Base-by-base conservation (phyloP, 2,329 filamentous ascomycete genomes). In the Myotisia sp. region DNA sequence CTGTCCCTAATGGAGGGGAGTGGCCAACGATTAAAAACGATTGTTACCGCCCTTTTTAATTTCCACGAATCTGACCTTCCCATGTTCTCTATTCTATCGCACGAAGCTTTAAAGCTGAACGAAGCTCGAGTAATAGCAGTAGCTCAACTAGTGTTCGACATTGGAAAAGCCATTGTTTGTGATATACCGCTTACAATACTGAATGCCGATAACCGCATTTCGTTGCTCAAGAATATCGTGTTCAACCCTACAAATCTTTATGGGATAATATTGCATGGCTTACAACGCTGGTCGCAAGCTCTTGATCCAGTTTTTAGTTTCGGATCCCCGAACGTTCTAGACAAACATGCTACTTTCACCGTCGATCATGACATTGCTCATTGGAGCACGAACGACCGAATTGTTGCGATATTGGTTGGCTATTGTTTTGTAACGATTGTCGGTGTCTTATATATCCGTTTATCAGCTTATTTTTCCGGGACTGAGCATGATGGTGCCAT, bases 371-470 rank as follows among this genome's bases (percentile, higher is more conserved):
- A 63, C 17, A 58, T 84, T 34, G 74, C 75, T 1, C 67, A 73
- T 34, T 87, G 81, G 81, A 68, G 70, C 18, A 64, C 67, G 10
- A 78, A 81, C 38, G 75, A 79, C 52, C 65, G 74, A 16, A 56
- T 68, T n/a, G 64, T 76, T 60, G 85, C 87, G 9, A 81, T 93
- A 24, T 47, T 85, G 2, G 68, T 79, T 30, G 90, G 90, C 8
- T 98, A 98, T 52, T 51, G 75, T 0, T 76, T 85, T 29, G 68
- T 93, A 24, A 82, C 78, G 7, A 49, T 81, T 28, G 54, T 80
- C 20, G 83, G 84, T 2, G 75, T 79, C 16, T 60, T 87, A 2
- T 98, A 95, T 53, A 67, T 95, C 19, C 76, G 74, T 37, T 68
- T 79, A 38, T 78, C 79, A 17, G 70, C 70, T 4, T 73, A 81